phyloP scores from a whole-genome alignment of 164 flowering plant genomes.

The Aristolochia contorta region DNA sequence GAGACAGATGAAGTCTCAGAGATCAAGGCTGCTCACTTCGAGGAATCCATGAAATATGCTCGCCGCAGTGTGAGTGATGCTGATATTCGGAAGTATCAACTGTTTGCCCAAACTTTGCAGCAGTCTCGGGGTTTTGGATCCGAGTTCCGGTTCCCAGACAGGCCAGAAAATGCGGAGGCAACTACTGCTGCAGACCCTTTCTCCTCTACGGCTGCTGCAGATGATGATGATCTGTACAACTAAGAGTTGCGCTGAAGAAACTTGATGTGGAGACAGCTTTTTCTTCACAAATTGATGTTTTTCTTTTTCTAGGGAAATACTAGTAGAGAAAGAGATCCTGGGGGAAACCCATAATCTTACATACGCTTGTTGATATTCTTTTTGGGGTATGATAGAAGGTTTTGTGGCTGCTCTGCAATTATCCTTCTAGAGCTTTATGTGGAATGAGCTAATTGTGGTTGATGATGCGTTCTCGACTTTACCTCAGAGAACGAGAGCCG shows the following conservation, averaged over 20 bases:
- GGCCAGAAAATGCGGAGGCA: constrained; percentile 17
- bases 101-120: constrained; percentile 57
- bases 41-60: constrained; percentile 66
- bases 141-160: constrained; percentile 48
- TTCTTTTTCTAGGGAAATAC: too few relatives aligned
- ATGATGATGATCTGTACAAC: constrained; percentile 45
- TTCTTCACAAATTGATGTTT: too few relatives aligned
- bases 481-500: too few relatives aligned
- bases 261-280: too few relatives aligned
- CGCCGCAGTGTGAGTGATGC: constrained; percentile 61
- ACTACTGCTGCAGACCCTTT: constrained; percentile 33
- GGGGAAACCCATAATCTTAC: too few relatives aligned
- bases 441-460: too few relatives aligned
- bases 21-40: constrained; percentile 51
- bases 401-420: too few relatives aligned
- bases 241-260: background rate
- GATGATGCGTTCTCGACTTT: too few relatives aligned
- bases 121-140: constrained; percentile 64
- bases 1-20: constrained; percentile 45
- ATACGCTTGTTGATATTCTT: too few relatives aligned
- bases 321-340: too few relatives aligned
- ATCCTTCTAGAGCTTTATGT: too few relatives aligned
- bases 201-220: constrained; percentile 26
- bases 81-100: constrained; percentile 53
- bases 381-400: too few relatives aligned